Evolutionary conservation across 495 filamentous ascomycete genomes (phyloP).

Genomic region (Neurospora sp.): DNA sequence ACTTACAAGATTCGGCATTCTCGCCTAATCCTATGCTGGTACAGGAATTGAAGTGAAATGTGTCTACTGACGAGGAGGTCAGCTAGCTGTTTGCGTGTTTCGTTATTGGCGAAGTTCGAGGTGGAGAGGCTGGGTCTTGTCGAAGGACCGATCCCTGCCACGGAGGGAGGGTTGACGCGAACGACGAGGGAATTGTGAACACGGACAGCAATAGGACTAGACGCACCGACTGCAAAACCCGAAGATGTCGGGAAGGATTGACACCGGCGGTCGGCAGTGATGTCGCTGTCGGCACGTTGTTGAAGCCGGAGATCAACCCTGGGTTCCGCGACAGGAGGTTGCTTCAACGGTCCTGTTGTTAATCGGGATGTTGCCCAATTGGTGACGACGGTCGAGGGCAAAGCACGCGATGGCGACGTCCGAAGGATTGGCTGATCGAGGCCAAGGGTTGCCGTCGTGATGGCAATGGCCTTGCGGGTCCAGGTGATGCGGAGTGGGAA

Average conservation of each 20-base stretch:
- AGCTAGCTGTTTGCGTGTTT: not conserved
- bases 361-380: not conserved
- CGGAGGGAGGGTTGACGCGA: not conserved
- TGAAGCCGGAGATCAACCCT: not conserved
- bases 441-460: constrained; percentile 11
- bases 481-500: constrained; percentile 8
- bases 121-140: not conserved
- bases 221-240: not conserved
- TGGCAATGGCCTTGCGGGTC: constrained; percentile 9
- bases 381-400: not conserved
- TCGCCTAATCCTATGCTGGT: constrained; percentile 16
- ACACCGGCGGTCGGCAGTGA: not conserved
- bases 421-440: constrained; percentile 3
- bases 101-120: not conserved
- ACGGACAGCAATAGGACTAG: not conserved
- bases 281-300: not conserved
- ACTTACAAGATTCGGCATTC: not conserved
- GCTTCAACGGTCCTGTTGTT: not conserved
- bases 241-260: not conserved
- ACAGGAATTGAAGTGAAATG: constrained; percentile 4
- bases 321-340: not conserved
- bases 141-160: not conserved
- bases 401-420: not conserved
- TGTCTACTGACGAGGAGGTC: not conserved
- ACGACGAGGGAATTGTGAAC: not conserved